These are phyloP conservation scores for Ustilago cynodontis DNA, from an alignment of 1,284 basidiomycete species.

Conservation along the genomic window DNA sequence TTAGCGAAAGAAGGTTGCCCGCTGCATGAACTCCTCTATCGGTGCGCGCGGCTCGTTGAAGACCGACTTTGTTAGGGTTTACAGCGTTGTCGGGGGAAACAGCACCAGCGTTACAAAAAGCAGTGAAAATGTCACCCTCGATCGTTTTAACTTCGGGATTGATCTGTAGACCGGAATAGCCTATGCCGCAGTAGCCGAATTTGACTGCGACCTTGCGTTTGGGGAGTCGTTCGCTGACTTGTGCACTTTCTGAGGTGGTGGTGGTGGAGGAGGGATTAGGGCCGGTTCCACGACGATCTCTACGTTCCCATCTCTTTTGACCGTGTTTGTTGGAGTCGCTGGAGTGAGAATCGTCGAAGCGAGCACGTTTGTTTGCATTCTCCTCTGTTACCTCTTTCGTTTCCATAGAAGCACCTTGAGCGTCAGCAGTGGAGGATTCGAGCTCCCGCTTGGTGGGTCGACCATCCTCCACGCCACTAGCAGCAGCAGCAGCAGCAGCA, in stretches of 20 bases:
- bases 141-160: conserved; percentile 80
- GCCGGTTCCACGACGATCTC: conserved; percentile 42
- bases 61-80: conserved; percentile 87
- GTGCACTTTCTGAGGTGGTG: background rate
- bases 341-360: conserved; percentile 27
- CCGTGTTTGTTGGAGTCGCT: background rate
- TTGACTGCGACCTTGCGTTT: conserved; percentile 75
- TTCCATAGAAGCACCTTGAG: background rate
- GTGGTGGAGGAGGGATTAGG: background rate
- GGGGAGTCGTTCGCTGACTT: conserved; percentile 68
- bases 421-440: background rate
- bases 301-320: conserved; percentile 39
- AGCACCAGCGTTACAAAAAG: conserved; percentile 87
- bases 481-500: conserved; percentile 14
- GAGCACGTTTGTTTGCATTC: conserved; percentile 21
- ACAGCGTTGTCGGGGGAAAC: conserved; percentile 92
- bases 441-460: conserved; percentile 23
- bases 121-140: conserved; percentile 89
- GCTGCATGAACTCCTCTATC: conserved; percentile 98
- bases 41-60: conserved; percentile 91
- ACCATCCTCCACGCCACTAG: background rate
- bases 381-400: background rate
- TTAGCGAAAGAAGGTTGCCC: conserved; percentile 79
- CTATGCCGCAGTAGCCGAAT: conserved; percentile 74
- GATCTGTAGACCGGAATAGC: conserved; percentile 94